Conservation (phyloP, 257 asterid species). For the Solanum habrochaites region DNA sequence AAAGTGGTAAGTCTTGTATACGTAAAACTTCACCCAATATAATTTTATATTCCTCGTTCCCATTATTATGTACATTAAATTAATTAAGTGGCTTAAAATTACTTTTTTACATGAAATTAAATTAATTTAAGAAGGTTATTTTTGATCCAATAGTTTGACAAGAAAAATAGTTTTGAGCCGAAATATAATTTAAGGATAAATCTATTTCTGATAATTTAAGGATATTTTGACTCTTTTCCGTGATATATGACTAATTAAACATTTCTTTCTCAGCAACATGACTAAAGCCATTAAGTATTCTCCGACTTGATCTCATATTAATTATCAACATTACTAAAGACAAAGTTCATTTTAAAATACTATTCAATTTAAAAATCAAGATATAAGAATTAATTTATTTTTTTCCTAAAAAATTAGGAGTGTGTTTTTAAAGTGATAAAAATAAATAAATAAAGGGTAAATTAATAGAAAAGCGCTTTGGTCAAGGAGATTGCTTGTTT, state of each 20-base stretch:
- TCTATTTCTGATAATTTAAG: no score
- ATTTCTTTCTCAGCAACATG: not conserved
- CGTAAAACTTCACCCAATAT: no score
- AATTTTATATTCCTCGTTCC: no score
- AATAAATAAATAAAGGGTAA: not conserved
- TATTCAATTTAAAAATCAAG: not conserved
- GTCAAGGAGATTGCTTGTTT: not conserved
- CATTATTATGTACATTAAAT: no score
- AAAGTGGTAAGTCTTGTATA: not conserved
- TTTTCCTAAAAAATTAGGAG: not conserved
- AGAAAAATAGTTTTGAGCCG: no score
- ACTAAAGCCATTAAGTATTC: not conserved
- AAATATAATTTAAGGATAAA: fast-evolving
- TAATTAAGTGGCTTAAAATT: no score
- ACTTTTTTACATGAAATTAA: no score
- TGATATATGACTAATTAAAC: not conserved
- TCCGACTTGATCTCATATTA: no score
- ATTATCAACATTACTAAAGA: not conserved
- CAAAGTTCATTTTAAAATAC: not conserved
- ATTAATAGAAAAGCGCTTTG: not conserved
- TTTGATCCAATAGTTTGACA: no score
- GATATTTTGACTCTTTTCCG: no score
- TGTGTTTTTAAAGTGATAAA: not conserved
- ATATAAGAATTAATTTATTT: no score
- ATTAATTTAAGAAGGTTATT: no score